Evolutionary conservation across 192 early-diverging fungal genomes (phyloP), one percentile per base, ranked within the genome.

Genomic region (Coemansia sp.): DNA sequence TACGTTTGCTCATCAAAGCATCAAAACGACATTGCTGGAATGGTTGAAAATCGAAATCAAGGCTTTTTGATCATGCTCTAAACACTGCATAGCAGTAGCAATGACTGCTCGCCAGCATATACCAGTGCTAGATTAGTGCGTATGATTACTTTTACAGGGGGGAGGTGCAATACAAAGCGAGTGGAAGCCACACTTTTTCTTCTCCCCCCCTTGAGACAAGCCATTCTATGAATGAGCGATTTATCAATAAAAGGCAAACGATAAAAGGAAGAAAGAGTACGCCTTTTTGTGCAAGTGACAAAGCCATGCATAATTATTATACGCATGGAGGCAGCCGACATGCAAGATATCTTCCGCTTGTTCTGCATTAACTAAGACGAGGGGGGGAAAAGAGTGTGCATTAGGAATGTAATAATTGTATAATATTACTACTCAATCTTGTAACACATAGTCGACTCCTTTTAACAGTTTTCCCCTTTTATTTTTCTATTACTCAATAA

Each of bases 21-120:
- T 0, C 7, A 20, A 5, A 4, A 18, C 0, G 18, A 0, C 5
- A 0, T 45, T 5, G 6, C 1, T 0, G 0, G 1, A 2, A 20
- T 8, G 3, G 13, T 3, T 9, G 8, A 38, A 9, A 0, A 9
- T 38, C 5, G 8, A 38, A 38, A 10, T 8, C 5, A 3, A 9
- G 3, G 37, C 37, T 38, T 8, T 38, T 6, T 3, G 8, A 3
- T 38, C 2, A 11, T 38, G 37, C 7, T 38, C 11, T 38, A 38
- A 38, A 9, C 37, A 38, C 37, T 38, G 13, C 8, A 9, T 8
- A 0, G 1, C n/a, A n/a, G n/a, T n/a, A n/a, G n/a, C n/a, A n/a
- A n/a, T n/a, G n/a, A n/a, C n/a, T n/a, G n/a, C n/a, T n/a, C n/a
- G n/a, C n/a, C n/a, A n/a, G n/a, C n/a, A n/a, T n/a, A n/a, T n/a